phyloP scores from a whole-genome alignment of 1,284 basidiomycete species.

The Sanghuangporus weigelae region DNA sequence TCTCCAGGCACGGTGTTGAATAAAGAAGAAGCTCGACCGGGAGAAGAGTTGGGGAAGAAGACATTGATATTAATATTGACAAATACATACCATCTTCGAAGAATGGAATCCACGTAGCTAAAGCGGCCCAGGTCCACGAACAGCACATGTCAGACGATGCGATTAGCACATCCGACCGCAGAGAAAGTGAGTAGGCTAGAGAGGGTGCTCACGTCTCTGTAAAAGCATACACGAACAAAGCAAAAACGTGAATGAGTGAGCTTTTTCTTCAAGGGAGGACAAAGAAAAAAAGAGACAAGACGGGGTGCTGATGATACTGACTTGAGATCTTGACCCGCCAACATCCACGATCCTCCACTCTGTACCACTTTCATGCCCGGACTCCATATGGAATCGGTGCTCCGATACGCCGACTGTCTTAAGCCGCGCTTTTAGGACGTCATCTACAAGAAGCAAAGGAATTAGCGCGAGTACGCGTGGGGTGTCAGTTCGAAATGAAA shows the following conservation, averaged over 20 bases:
- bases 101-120: conserved; percentile 23
- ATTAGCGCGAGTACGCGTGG: not conserved
- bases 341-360: conserved; percentile 25
- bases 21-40: too few relatives aligned
- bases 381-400: conserved; percentile 23
- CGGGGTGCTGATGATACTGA: conserved; percentile 4
- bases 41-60: too few relatives aligned
- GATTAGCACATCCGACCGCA: not conserved
- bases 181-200: not conserved
- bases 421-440: conserved; percentile 24
- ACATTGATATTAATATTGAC: too few relatives aligned
- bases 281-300: not conserved
- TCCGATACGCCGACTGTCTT: conserved; percentile 25
- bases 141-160: not conserved
- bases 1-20: too few relatives aligned
- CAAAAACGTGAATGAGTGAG: not conserved
- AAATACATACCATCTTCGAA: conserved; percentile 22
- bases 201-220: conserved; percentile 18
- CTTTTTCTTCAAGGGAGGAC: not conserved
- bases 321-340: conserved; percentile 23
- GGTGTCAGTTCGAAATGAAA: not conserved
- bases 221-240: not conserved
- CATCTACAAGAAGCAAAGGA: conserved; percentile 11
- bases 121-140: not conserved
- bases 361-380: conserved; percentile 20